phyloP scores from a whole-genome alignment of 345 rosid species.

The Laguncularia racemosa region DNA sequence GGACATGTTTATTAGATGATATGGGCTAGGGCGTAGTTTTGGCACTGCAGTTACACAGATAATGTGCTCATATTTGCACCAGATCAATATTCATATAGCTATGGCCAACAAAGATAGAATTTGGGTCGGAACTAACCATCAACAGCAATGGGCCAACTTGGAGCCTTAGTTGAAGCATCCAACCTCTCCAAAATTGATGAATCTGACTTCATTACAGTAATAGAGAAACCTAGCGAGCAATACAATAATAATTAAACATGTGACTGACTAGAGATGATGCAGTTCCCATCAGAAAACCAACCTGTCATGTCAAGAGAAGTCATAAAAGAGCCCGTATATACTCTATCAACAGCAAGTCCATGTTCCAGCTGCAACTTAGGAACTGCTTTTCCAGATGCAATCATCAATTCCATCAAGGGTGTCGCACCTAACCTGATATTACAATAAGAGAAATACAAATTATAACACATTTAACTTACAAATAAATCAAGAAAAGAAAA shows the following conservation, averaged over 20 bases:
- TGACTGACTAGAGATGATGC: constrained; percentile 1
- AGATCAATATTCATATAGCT: background rate
- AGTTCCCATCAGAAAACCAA: constrained; percentile 20
- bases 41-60: constrained; percentile 3
- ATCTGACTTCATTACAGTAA: constrained; percentile 91
- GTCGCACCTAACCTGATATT: constrained; percentile 78
- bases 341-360: constrained; percentile 97
- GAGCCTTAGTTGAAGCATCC: constrained; percentile 95
- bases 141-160: constrained; percentile 87
- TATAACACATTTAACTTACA: background rate
- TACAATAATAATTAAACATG: background rate
- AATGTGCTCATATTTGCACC: constrained; percentile 2
- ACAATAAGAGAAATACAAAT: constrained; percentile 4
- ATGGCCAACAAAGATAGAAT: background rate
- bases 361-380: constrained; percentile 88
- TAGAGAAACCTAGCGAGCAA: constrained; percentile 68
- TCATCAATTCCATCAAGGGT: constrained; percentile 90
- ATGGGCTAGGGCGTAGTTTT: background rate
- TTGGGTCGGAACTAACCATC: constrained; percentile 35
- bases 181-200: constrained; percentile 49
- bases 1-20: background rate
- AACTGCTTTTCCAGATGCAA: constrained; percentile 87
- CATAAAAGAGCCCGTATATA: constrained; percentile 93
- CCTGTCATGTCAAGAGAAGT: constrained; percentile 99
- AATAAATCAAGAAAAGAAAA: background rate